phyloP scores from a whole-genome alignment of 2,329 filamentous ascomycete genomes.

The Coniochaeta sp. region DNA sequence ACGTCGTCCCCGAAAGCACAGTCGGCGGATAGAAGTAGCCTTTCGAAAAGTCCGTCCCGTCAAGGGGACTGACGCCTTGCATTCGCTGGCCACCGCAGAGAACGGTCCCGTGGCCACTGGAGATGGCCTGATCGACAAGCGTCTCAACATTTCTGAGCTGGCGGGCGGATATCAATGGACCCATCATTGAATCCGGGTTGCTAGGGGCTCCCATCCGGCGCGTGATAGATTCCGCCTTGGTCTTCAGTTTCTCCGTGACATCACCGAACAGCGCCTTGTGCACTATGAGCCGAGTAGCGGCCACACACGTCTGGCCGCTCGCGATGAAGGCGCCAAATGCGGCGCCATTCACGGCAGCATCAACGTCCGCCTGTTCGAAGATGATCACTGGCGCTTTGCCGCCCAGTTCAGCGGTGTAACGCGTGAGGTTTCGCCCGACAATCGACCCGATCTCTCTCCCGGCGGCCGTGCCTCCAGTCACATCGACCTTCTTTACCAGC shows the following conservation, averaged over 20 bases:
- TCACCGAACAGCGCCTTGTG: constrained; percentile 59
- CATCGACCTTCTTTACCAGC: constrained; percentile 58
- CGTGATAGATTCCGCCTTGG: constrained; percentile 50
- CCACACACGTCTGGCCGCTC: constrained; percentile 54
- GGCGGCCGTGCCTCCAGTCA: constrained; percentile 68
- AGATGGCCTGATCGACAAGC: constrained; percentile 57
- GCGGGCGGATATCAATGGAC: constrained; percentile 52
- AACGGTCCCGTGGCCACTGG: constrained; percentile 30
- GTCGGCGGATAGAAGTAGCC: constrained; percentile 78
- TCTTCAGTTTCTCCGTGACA: constrained; percentile 56
- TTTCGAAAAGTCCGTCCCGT: constrained; percentile 43
- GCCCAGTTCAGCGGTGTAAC: constrained; percentile 64
- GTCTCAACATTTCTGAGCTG: constrained; percentile 61
- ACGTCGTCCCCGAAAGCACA: constrained; percentile 49
- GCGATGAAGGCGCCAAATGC: constrained; percentile 52
- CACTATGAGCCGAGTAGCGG: constrained; percentile 68
- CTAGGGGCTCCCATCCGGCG: constrained; percentile 49
- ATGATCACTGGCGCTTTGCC: constrained; percentile 65
- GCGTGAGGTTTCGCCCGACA: constrained; percentile 58
- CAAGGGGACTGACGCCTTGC: constrained; percentile 36
- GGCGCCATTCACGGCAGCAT: constrained; percentile 62
- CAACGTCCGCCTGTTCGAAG: constrained; percentile 57
- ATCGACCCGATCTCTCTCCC: constrained; percentile 61
- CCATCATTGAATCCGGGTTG: constrained; percentile 54
- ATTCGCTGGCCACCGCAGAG: constrained; percentile 41